Evolutionary conservation across 1,139 yeast species (phyloP), one percentile per base, ranked within the genome.

Genomic region (Barnettozyma hawaiiensis): DNA sequence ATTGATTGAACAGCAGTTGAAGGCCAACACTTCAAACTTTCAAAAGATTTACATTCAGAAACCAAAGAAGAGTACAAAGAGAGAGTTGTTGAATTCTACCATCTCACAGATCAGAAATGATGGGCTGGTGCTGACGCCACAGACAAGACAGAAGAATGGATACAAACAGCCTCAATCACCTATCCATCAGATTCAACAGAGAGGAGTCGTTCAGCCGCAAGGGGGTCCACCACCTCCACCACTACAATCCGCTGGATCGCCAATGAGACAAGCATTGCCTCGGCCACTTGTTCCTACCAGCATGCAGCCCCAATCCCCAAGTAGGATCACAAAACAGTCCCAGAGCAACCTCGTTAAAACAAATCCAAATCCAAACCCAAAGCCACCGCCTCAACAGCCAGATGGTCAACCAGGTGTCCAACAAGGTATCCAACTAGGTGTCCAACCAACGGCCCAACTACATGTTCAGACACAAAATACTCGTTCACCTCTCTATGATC

Each of bases 1-100:
- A 9, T 40, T 54, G n/a, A 43, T 57, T 12, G 57, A 48, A 35
- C 58, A 44, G 24, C 51, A 52, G 33, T 28, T 48, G 37, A 39
- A 44, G 43, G 40, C 49, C 42, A 42, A 47, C 31, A 32, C 47
- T 23, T 33, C 39, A 19, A 39, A 41, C 7, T 38, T 40, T 7
- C 49, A 47, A 7, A 47, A 49, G 40, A 34, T 52, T 5, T 39
- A 52, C n/a, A 43, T 54, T 5, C 48, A 47, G 33, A 51, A 55
- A 41, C 51, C 59, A 7, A 45, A 61, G 22, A 42, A 59, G 9
- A 49, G 63, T 12, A 57, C 63, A n/a, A 63, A 56, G 49, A 59
- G 64, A n/a, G 70, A 70, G 3, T 59, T 66, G 1, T 38, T 70
- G 29, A 70, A 44, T 38, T 52, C 49, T 19, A 52, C 57, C 1